Evolutionary conservation across 2,329 filamentous ascomycete species (phyloP), one percentile per base, ranked within the genome.

Genomic region (Cordyceps fumosorosea): DNA sequence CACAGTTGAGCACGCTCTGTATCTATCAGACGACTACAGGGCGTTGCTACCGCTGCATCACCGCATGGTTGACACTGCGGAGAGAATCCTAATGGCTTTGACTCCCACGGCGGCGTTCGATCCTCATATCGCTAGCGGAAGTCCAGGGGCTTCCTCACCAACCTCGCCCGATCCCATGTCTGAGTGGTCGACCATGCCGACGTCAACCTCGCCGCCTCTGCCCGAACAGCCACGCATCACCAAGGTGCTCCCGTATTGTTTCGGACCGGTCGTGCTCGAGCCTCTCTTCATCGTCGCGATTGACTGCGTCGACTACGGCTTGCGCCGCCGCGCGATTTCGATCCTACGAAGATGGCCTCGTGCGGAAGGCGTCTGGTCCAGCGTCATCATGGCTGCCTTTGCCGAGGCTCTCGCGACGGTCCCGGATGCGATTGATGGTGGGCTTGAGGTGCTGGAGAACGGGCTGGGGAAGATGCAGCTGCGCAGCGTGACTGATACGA

Each of bases 381-480:
- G 56, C 45, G 56, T 58, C 22, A 51, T 58, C 32, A 58, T 58
- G 56, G 56, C 45, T 12, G 56, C 45, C 12, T 58, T 58, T 58
- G 29, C 56, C 14, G 56, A 58, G n/a, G 45, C 29, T 1, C 44
- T 58, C 5, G 40, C 50, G 45, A 14, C 18, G 2, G 22, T 32
- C 20, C 40, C 22, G 2, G 45, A 42, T 11, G 45, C 56, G 2
- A 20, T 58, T 14, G 56, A 58, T 8, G 45, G 56, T 8, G 56
- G 56, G 10, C 20, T 58, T 7, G 56, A 58, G 10, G 56, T 58
- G 29, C 34, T 58, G 20, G 56, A 51, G 16, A 58, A 51, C 18
- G 45, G 56, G 2, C 32, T 58, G 8, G 45, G 56, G 8, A 40
- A 29, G 18, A 58, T 58, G 56, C 44, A 40, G 45, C 32, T 58